Conservation (phyloP, 805 yeast genomes). For the Candida coleopterorum region DNA sequence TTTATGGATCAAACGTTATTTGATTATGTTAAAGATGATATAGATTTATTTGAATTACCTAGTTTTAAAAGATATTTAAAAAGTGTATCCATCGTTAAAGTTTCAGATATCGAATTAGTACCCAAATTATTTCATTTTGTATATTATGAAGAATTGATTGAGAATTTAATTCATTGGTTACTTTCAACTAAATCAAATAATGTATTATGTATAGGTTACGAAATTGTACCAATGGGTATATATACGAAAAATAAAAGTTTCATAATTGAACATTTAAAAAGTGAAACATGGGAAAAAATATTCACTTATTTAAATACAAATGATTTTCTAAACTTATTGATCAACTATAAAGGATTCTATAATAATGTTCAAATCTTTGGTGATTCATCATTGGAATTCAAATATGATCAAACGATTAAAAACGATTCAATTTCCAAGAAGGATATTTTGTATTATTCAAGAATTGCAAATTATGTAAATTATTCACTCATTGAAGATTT, state of each 20-base stretch:
- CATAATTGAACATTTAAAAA: slow-evolving; percentile 37
- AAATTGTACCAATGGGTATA: slow-evolving; percentile 29
- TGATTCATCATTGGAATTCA: slow-evolving; percentile 2
- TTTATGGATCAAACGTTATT: not conserved
- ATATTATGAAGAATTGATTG: slow-evolving; percentile 31
- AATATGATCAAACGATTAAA: too few relatives aligned
- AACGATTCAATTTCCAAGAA: not conserved
- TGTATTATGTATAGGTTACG: slow-evolving; percentile 41
- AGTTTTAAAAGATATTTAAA: slow-evolving; percentile 2
- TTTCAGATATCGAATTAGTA: not conserved
- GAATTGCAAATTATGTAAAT: not conserved
- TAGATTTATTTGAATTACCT: not conserved
- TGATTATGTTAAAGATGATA: not conserved
- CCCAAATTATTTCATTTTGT: not conserved
- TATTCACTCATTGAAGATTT: not conserved
- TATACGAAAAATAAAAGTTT: slow-evolving; percentile 29
- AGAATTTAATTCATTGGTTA: slow-evolving; percentile 32
- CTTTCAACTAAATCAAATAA: slow-evolving; percentile 26
- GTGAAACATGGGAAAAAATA: slow-evolving; percentile 40
- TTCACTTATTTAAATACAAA: slow-evolving; percentile 35
- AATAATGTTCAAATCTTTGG: slow-evolving; percentile 23
- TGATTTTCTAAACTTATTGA: slow-evolving; percentile 35
- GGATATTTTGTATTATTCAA: not conserved
- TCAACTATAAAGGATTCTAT: slow-evolving; percentile 29
- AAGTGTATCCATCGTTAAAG: slow-evolving; percentile 7